Evolutionary conservation across 1,284 basidiomycete genomes (phyloP).

Genomic region (Ustilago cynodontis): DNA sequence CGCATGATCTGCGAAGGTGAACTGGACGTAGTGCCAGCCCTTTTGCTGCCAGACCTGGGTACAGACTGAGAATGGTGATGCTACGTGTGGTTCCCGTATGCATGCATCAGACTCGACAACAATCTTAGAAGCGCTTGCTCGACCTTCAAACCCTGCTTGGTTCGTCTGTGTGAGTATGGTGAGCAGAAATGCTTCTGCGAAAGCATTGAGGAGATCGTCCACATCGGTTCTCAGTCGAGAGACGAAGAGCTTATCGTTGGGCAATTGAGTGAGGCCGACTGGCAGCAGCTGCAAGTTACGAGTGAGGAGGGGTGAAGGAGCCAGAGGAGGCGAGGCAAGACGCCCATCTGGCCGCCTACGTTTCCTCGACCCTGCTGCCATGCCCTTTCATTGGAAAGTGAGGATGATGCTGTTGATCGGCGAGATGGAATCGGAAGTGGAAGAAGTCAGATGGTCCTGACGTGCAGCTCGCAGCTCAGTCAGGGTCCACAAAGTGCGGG

Average conservation of each 20-base stretch:
- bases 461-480: conserved; percentile 1
- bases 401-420: background rate
- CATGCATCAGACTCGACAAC: background rate
- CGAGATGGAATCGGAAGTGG: no score
- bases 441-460: background rate
- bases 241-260: conserved; percentile 37
- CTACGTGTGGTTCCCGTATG: background rate
- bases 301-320: conserved; percentile 32
- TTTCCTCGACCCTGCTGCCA: conserved; percentile 41
- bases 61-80: conserved; percentile 41
- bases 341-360: conserved; percentile 39
- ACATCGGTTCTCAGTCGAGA: conserved; percentile 26
- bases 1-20: conserved; percentile 40
- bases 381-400: conserved; percentile 10
- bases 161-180: background rate
- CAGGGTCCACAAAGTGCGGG: background rate
- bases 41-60: conserved; percentile 22
- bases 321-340: conserved; percentile 36
- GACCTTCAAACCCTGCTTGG: no score
- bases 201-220: conserved; percentile 27
- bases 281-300: conserved; percentile 44
- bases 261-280: conserved; percentile 38
- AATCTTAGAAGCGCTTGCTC: background rate
- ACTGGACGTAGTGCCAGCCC: conserved; percentile 47
- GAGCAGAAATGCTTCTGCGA: conserved; percentile 27